Evolutionary conservation across 768 basidiomycete genomes (phyloP).

Genomic region (Agaricus sinodeliciosus): DNA sequence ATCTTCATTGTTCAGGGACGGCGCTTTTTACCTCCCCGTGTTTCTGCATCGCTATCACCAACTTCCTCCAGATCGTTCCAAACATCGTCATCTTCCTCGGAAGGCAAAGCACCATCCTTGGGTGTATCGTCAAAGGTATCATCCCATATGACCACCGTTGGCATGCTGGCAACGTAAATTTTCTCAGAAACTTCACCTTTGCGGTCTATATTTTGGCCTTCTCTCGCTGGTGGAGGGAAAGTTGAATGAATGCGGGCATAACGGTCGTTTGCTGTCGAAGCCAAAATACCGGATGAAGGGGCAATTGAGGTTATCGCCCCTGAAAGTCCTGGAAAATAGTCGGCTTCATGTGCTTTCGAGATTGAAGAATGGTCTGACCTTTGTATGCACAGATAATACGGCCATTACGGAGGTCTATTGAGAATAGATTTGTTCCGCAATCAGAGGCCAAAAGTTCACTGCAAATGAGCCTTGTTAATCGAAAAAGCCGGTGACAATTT

Average conservation of each 20-base stretch:
- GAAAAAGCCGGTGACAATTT: neutral
- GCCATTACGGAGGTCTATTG: constrained; percentile 67
- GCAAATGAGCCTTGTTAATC: constrained; percentile 5
- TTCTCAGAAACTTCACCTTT: constrained; percentile 62
- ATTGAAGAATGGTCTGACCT: constrained; percentile 29
- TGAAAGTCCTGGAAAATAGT: constrained; percentile 46
- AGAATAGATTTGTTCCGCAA: constrained; percentile 52
- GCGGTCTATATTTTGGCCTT: constrained; percentile 43
- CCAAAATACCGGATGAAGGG: constrained; percentile 43
- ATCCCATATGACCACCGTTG: constrained; percentile 65
- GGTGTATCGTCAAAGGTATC: constrained; percentile 16
- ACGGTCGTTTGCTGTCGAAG: constrained; percentile 62
- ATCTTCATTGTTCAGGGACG: neutral
- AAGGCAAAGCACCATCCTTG: constrained; percentile 30
- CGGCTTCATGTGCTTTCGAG: neutral
- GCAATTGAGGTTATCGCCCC: constrained; percentile 66
- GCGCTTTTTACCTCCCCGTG: constrained; percentile 10
- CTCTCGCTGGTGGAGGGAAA: constrained; percentile 40
- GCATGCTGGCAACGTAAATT: constrained; percentile 52
- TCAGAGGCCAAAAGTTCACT: constrained; percentile 73
- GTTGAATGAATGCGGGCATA: constrained; percentile 66
- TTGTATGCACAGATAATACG: constrained; percentile 58
- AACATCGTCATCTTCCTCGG: constrained; percentile 53
- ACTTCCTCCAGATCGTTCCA: constrained; percentile 64
- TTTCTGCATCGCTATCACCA: constrained; percentile 17